A percentile compares a stretch with the other conserved stretches of the same genome.
These are phyloP conservation scores for Thielaviopsis musarum DNA, from an alignment of 2,329 filamentous ascomycete genomes.

Conservation along the genomic window DNA sequence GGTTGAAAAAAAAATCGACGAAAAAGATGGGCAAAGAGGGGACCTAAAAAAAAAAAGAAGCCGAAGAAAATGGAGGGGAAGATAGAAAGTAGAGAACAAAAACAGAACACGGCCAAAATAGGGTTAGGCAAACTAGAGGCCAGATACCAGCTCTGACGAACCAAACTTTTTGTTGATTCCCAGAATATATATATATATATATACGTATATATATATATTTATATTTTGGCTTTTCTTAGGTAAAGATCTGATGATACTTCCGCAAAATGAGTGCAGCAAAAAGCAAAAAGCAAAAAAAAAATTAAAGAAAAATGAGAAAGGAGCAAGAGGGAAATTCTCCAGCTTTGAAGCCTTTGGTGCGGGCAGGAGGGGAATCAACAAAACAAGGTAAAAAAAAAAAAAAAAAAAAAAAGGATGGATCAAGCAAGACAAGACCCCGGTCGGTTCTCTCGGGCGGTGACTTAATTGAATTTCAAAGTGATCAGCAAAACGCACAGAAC, in stretches of 20 bases:
- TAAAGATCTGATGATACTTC: not conserved
- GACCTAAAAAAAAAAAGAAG: not conserved
- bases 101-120: not conserved
- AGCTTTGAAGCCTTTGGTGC: not conserved
- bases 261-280: not conserved
- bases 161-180: not conserved
- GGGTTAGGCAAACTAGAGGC: not conserved
- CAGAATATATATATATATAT: not conserved
- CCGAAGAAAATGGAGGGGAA: not conserved
- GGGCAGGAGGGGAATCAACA: not conserved
- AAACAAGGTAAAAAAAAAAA: not conserved
- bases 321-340: not conserved
- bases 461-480: not conserved
- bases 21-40: not conserved
- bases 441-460: not conserved
- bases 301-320: not conserved
- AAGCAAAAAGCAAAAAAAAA: not conserved
- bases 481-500: not conserved
- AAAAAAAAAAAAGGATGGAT: not conserved
- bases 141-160: constrained; percentile 5
- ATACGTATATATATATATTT: not conserved
- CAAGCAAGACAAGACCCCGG: no score
- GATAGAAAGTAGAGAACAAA: not conserved
- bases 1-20: constrained; percentile 1
- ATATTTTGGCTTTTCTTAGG: not conserved